Base-by-base conservation (phyloP, 176 grass and related monocot species). In the Otatea glauca region DNA sequence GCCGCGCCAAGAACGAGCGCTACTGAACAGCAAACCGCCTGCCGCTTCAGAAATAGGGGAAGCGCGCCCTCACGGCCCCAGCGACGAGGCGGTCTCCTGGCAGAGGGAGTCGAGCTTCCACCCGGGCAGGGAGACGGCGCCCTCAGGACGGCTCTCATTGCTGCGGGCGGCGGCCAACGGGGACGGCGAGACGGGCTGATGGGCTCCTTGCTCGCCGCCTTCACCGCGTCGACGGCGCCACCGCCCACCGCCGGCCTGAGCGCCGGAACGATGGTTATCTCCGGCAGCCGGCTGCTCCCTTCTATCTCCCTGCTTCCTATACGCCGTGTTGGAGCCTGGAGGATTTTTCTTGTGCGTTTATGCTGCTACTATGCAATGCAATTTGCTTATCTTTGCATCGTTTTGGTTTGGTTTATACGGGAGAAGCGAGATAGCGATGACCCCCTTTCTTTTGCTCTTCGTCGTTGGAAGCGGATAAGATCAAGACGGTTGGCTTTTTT, bases 41-140 rank as follows among this genome's bases (percentile, higher is more conserved):
- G 70, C 7, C 27, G 71, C 55, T 82, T 89, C 87, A 97, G 77
- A 93, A 92, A 79, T 88, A 93, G 15, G 68, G 71, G 81, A 90
- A 89, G 81, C 81, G 83, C 63, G 48, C 87, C 70, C 85, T 89
- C 68, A 96, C 81, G 81, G 34, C 25, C 65, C 42, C 35, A 84
- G 56, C 48, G 81, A 71, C 21, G 65, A 11, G 43, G 70, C 29
- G 14, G 68, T 68, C 60, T 97, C 91, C 11, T 88, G 71, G 74
- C 91, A 97, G 29, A 97, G 85, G 69, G 86, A 87, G 37, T 92
- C 77, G 56, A 97, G 91, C 84, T 97, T 97, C 91, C 94, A 97
- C 75, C 78, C 94, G 9, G 94, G 94, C 82, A 93, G 55, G 20
- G 65, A 0, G 4, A 79, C 50, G 67, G 11, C 60, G 9, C 78